Evolutionary conservation across 1,139 yeast species (phyloP).

Genomic region (Taphrina flavorubra): DNA sequence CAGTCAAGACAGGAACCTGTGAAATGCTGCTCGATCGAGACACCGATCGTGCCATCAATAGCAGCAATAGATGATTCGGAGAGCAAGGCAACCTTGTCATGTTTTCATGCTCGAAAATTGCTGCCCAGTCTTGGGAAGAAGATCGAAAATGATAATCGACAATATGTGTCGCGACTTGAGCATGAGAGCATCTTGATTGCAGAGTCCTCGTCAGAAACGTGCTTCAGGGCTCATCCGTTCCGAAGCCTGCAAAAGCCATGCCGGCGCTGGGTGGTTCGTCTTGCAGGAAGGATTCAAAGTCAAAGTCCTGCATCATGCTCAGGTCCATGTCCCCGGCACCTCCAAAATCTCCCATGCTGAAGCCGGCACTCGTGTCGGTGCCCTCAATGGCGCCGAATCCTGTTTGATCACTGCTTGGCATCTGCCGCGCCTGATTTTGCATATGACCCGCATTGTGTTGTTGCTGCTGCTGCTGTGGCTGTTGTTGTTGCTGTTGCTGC

Average conservation of each 20-base stretch:
- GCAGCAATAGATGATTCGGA: no score
- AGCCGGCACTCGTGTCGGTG: conserved; percentile 24
- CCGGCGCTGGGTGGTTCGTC: conserved; percentile 40
- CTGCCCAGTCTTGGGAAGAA: no score
- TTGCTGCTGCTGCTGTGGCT: conserved; percentile 40
- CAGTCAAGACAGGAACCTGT: no score
- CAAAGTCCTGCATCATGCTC: conserved; percentile 43
- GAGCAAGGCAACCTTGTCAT: no score
- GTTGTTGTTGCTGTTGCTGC: conserved; percentile 42
- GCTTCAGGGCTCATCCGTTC: conserved; percentile 28
- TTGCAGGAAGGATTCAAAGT: conserved; percentile 44
- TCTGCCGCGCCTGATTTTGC: conserved; percentile 1
- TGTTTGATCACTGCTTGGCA: not conserved
- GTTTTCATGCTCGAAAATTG: no score
- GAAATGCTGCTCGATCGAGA: no score
- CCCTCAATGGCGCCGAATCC: conserved; percentile 31
- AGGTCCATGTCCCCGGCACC: conserved; percentile 40
- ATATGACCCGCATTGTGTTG: conserved; percentile 43
- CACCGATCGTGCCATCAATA: no score
- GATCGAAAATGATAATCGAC: no score
- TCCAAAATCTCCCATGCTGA: conserved; percentile 24
- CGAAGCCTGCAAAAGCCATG: conserved; percentile 35
- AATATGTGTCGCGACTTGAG: no score
- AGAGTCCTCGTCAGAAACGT: no score
- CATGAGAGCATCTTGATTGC: no score